Conservation (phyloP, 306 rosid genomes). For the Parietaria judaica region DNA sequence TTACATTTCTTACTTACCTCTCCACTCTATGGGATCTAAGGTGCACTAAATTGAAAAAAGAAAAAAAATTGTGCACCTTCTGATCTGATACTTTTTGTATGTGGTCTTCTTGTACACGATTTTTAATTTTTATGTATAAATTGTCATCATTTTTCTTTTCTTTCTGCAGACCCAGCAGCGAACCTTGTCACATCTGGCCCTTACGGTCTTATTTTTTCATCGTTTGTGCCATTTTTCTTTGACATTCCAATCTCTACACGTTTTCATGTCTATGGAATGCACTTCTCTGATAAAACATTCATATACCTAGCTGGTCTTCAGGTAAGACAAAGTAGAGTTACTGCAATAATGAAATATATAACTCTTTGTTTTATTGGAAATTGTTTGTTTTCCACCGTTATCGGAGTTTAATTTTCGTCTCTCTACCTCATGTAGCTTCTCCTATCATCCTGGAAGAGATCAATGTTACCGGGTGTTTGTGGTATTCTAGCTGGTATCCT, state of each 20-base stretch:
- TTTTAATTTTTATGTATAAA: conserved; percentile 1
- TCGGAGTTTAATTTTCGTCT: conserved; percentile 19
- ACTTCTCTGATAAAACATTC: conserved; percentile 90
- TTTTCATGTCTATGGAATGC: conserved; percentile 62
- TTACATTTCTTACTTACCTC: background rate
- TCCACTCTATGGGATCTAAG: background rate
- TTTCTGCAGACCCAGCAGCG: conserved; percentile 67
- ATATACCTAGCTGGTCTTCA: conserved; percentile 92
- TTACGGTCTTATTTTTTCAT: conserved; percentile 94
- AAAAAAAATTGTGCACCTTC: background rate
- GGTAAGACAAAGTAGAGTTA: conserved; percentile 37
- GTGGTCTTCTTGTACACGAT: background rate
- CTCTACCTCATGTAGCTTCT: conserved; percentile 56
- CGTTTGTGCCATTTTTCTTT: conserved; percentile 88
- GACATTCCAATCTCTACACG: conserved; percentile 95
- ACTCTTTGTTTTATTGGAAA: background rate
- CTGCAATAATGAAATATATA: background rate
- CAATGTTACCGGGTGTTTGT: conserved; percentile 83
- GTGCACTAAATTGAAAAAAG: no score
- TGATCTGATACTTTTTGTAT: background rate
- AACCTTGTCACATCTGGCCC: conserved; percentile 82
- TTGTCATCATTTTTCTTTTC: conserved; percentile 7
- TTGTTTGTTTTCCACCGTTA: conserved; percentile 9
- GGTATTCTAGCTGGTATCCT: conserved; percentile 90
- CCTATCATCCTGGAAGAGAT: conserved; percentile 88